Evolutionary conservation across 306 rosid genomes (phyloP).

Genomic region (Senna tora): DNA sequence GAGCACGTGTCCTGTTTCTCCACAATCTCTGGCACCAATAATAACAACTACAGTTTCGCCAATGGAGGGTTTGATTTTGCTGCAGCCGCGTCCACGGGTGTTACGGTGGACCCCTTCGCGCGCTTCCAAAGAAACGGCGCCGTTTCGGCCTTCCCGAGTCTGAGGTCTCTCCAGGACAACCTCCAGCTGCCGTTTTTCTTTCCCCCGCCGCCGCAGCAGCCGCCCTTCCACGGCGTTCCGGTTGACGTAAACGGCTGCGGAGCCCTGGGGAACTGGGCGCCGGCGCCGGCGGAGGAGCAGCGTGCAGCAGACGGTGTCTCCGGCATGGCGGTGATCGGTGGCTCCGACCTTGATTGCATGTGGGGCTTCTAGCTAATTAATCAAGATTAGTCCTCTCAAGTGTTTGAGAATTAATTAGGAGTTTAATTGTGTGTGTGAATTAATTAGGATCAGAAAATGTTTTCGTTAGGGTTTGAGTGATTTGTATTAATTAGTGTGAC

Average conservation of each 20-base stretch:
- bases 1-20: constrained; percentile 99
- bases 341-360: constrained; percentile 81
- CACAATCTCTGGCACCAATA: constrained; percentile 51
- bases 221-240: constrained; percentile 24
- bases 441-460: too few species aligned
- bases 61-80: constrained; percentile 40
- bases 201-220: constrained; percentile 28
- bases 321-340: constrained; percentile 36
- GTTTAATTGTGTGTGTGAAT: too few species aligned
- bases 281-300: constrained; percentile 43
- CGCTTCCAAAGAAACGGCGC: constrained; percentile 46
- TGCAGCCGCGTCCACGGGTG: constrained; percentile 24
- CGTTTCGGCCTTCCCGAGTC: constrained; percentile 72
- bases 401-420: too few species aligned
- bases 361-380: constrained; percentile 59
- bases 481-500: too few species aligned
- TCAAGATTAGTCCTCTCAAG: too few species aligned
- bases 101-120: constrained; percentile 40
- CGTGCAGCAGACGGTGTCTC: constrained; percentile 31
- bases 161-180: constrained; percentile 83
- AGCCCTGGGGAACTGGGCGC: constrained; percentile 46
- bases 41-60: not conserved
- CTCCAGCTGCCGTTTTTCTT: constrained; percentile 72
- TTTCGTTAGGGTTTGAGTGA: too few species aligned
- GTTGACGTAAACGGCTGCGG: constrained; percentile 34